phyloP scores from a whole-genome alignment of 192 early-diverging fungal species.

The Lobulomyces angularis region DNA sequence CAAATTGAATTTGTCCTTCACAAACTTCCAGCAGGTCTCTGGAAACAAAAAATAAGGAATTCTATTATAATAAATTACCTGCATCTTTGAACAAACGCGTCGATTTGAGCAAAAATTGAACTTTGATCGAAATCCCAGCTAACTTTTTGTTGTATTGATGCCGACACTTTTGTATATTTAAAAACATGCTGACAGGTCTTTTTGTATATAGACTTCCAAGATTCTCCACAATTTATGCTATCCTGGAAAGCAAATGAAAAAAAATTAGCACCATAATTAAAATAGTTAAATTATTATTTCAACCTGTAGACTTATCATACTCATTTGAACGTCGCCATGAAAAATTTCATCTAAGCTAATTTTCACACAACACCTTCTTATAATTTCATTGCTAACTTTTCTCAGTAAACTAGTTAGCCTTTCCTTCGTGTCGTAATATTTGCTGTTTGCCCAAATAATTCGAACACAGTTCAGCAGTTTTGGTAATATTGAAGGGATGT shows the following conservation, averaged over 20 bases:
- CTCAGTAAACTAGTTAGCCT: slow-evolving; percentile 41
- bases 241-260: no score
- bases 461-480: slow-evolving; percentile 39
- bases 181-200: slow-evolving; percentile 32
- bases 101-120: slow-evolving; percentile 55
- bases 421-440: slow-evolving; percentile 50
- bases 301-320: slow-evolving; percentile 38
- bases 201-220: slow-evolving; percentile 45
- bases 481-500: slow-evolving; percentile 35
- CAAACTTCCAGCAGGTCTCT: slow-evolving; percentile 24
- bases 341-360: slow-evolving; percentile 54
- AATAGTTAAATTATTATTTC: no score
- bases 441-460: slow-evolving; percentile 52
- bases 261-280: no score
- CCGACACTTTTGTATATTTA: slow-evolving; percentile 23
- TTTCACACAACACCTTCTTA: slow-evolving; percentile 43
- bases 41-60: background rate
- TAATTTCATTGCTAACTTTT: slow-evolving; percentile 55
- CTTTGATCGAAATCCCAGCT: slow-evolving; percentile 56
- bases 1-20: slow-evolving; percentile 56
- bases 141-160: no score
- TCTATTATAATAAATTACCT: slow-evolving; percentile 21
- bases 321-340: slow-evolving; percentile 43
- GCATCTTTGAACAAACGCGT: slow-evolving; percentile 53
- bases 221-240: slow-evolving; percentile 48